These are phyloP conservation scores for Monosporascus ibericus DNA, from an alignment of 2,329 filamentous ascomycete species.

Conservation along the genomic window DNA sequence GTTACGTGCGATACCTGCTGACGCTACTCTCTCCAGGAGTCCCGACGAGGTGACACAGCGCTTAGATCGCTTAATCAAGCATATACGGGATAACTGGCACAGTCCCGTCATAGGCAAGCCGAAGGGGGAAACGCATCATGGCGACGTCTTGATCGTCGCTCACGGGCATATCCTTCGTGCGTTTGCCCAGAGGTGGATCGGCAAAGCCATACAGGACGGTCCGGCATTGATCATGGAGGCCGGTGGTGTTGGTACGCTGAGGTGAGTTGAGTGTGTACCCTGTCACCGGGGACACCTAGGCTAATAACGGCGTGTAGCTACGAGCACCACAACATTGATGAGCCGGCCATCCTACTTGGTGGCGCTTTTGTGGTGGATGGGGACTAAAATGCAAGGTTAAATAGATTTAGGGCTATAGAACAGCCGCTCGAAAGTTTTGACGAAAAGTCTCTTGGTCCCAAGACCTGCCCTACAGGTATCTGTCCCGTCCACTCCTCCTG, in stretches of 20 bases:
- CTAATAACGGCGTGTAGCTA: conserved; percentile 47
- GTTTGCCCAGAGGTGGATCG: conserved; percentile 82
- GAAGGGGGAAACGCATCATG: conserved; percentile 35
- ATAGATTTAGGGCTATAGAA: background rate
- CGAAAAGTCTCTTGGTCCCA: too few species aligned
- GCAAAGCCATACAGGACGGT: conserved; percentile 66
- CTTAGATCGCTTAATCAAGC: conserved; percentile 68
- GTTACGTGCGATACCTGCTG: background rate
- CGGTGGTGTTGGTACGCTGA: conserved; percentile 76
- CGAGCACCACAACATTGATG: conserved; percentile 70
- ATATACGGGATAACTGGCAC: conserved; percentile 65
- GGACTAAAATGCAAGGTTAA: too few species aligned
- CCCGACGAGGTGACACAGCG: conserved; percentile 67
- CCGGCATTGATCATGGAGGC: conserved; percentile 81
- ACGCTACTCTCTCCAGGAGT: conserved; percentile 36
- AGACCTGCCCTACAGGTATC: too few species aligned
- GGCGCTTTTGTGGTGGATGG: conserved; percentile 56
- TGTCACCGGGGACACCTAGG: background rate
- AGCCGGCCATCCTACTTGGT: conserved; percentile 74
- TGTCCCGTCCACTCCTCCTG: too few species aligned
- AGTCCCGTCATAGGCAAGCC: conserved; percentile 52
- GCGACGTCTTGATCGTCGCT: conserved; percentile 74
- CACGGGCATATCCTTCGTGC: conserved; percentile 86
- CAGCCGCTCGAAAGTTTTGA: background rate
- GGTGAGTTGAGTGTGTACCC: conserved; percentile 37